These are phyloP conservation scores for Cucurbita maxima DNA, from an alignment of 306 rosid species.

Conservation along the genomic window DNA sequence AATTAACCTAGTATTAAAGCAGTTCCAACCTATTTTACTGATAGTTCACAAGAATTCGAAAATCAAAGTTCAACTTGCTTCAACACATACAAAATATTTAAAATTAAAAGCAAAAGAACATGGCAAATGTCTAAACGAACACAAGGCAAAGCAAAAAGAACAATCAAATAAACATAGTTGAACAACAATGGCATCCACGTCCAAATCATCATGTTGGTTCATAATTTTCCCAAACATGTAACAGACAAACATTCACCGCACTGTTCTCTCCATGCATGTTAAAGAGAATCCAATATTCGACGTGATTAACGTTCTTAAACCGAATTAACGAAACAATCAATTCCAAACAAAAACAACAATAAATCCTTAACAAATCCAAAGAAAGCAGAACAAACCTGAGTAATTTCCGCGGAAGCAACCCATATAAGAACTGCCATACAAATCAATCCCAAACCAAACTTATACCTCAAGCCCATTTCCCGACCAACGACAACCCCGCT, in stretches of 20 bases:
- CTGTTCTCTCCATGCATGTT: neutral
- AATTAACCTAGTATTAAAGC: no score
- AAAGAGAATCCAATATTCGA: neutral
- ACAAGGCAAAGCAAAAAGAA: neutral
- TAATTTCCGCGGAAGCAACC: conserved; percentile 62
- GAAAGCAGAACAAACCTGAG: conserved; percentile 35
- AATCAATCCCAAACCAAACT: conserved; percentile 45
- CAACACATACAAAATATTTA: no score
- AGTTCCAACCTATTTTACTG: no score
- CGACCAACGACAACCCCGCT: neutral
- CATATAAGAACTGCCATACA: conserved; percentile 40
- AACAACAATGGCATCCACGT: neutral
- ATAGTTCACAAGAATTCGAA: no score
- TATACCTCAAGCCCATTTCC: conserved; percentile 47
- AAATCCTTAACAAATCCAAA: neutral
- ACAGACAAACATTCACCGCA: neutral
- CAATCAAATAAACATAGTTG: neutral
- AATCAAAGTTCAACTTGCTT: no score
- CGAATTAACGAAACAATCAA: neutral
- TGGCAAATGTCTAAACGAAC: neutral
- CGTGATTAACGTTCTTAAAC: neutral
- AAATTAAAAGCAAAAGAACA: neutral
- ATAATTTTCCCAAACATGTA: neutral
- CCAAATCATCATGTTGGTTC: neutral
- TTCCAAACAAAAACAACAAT: neutral